Percentiles rank a stretch among this genome's conserved stretches.
These are phyloP conservation scores for Chamaecyparis obtusa DNA, from an alignment of 75 land plant genomes.

Conservation along the genomic window DNA sequence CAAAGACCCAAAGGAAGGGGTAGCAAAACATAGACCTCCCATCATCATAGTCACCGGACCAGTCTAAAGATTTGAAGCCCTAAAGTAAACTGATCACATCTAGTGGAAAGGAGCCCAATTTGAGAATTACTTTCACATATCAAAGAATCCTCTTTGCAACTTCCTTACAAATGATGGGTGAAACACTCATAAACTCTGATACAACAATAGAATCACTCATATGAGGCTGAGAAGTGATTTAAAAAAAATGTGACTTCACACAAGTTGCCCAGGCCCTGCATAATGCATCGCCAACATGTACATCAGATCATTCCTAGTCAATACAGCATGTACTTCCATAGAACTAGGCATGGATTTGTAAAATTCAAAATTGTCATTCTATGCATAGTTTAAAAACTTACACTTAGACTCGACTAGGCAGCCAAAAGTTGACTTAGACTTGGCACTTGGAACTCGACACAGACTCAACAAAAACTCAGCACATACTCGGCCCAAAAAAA, in stretches of 20 bases:
- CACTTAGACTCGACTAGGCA: no score
- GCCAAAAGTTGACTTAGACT: no score
- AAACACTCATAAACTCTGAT: not conserved
- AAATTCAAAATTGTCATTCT: no score
- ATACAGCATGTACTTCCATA: not conserved
- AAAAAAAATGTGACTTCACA: not conserved
- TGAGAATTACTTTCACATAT: conserved; percentile 13
- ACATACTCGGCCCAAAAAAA: no score
- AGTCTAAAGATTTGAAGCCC: conserved; percentile 2
- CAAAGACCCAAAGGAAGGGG: not conserved
- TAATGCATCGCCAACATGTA: not conserved
- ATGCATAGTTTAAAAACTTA: no score
- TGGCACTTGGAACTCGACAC: no score
- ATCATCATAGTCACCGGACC: conserved; percentile 14
- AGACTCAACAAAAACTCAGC: no score
- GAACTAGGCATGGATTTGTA: not conserved
- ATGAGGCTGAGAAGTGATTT: not conserved
- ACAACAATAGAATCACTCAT: not conserved
- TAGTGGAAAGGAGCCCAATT: conserved; percentile 8
- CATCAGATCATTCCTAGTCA: not conserved
- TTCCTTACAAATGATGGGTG: not conserved
- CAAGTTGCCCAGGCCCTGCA: not conserved
- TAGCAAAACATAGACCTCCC: conserved; percentile 3
- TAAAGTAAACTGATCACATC: not conserved
- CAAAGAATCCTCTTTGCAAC: not conserved